A percentile compares a stretch with the other conserved stretches of the same genome.
Conservation (phyloP, 2,329 filamentous ascomycete species). For the Exophiala phaeomuriformis region DNA sequence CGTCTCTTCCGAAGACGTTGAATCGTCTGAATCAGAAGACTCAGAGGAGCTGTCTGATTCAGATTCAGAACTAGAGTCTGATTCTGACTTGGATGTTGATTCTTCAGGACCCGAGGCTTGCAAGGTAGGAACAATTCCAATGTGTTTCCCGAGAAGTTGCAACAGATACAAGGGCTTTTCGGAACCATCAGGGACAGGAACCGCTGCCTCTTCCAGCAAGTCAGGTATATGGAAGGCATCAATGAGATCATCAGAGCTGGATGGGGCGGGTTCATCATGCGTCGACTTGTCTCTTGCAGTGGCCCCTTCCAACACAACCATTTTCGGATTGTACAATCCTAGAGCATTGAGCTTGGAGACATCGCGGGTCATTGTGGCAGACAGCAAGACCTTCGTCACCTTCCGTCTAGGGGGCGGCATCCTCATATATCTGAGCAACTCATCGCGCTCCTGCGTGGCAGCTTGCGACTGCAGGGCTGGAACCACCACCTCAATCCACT, state of each 20-base stretch:
- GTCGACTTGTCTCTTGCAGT: conserved; percentile 23
- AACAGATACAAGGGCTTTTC: conserved; percentile 81
- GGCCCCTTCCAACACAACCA: conserved; percentile 44
- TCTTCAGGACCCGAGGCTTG: neutral
- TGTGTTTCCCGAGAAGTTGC: conserved; percentile 58
- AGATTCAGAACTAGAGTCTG: conserved; percentile 25
- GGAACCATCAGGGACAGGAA: conserved; percentile 61
- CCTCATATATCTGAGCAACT: conserved; percentile 65
- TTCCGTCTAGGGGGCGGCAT: conserved; percentile 64
- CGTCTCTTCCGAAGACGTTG: conserved; percentile 20
- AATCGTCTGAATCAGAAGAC: conserved; percentile 25
- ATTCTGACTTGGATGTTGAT: conserved; percentile 11
- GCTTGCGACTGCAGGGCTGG: conserved; percentile 72
- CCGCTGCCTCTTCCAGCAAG: conserved; percentile 56
- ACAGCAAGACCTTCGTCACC: conserved; percentile 64
- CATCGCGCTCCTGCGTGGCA: conserved; percentile 83
- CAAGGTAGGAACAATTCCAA: neutral
- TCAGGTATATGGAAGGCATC: conserved; percentile 54
- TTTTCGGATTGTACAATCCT: conserved; percentile 56
- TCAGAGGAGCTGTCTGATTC: conserved; percentile 26
- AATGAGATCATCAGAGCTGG: conserved; percentile 38
- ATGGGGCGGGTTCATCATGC: conserved; percentile 4
- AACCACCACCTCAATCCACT: conserved; percentile 70
- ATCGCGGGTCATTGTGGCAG: conserved; percentile 91
- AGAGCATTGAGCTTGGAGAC: conserved; percentile 78